phyloP scores from a whole-genome alignment of 352 stramenopile species.

The Globisporangium orthogonon region DNA sequence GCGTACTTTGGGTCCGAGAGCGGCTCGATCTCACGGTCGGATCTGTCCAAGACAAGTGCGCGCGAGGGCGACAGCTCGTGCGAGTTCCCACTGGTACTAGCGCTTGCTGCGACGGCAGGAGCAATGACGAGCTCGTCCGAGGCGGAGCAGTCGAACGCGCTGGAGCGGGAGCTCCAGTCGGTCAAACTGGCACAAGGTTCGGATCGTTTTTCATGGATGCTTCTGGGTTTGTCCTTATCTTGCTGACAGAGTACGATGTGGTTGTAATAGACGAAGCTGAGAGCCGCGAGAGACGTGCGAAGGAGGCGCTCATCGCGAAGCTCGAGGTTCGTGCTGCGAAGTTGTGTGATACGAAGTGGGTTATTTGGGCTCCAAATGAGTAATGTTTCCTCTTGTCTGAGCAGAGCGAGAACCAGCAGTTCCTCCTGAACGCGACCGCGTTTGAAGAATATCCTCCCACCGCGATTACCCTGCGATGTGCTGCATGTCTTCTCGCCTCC shows the following conservation, averaged over 20 bases:
- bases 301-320: constrained; percentile 52
- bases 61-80: constrained; percentile 65
- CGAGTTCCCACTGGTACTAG: constrained; percentile 78
- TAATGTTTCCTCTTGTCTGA: background rate
- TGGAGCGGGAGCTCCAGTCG: constrained; percentile 52
- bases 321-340: constrained; percentile 39
- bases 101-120: constrained; percentile 63
- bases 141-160: constrained; percentile 47
- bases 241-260: background rate
- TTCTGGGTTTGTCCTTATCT: background rate
- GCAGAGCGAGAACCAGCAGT: constrained; percentile 80
- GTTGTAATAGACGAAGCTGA: constrained; percentile 6
- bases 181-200: constrained; percentile 48
- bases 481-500: background rate
- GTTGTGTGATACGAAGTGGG: too few relatives aligned
- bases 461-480: constrained; percentile 5
- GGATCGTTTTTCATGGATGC: background rate
- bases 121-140: constrained; percentile 69
- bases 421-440: constrained; percentile 68
- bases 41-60: constrained; percentile 63
- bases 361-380: too few relatives aligned
- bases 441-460: constrained; percentile 87
- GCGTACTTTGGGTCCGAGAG: constrained; percentile 69
- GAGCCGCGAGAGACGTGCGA: constrained; percentile 23
- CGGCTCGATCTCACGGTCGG: constrained; percentile 54